phyloP scores from a whole-genome alignment of 2,329 filamentous ascomycete species.

The Penicillium psychrosexuale region DNA sequence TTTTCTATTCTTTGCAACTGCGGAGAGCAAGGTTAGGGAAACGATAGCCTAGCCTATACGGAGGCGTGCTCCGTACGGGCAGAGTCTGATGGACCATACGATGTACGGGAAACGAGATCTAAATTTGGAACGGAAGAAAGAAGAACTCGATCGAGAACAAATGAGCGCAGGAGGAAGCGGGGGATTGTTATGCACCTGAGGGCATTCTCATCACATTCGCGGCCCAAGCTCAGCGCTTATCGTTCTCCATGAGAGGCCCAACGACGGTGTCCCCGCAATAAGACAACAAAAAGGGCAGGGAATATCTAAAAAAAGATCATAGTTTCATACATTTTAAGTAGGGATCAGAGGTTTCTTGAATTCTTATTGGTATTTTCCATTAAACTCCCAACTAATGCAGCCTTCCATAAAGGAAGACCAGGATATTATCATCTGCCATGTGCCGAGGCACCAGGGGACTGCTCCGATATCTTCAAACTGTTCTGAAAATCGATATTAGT shows the following conservation, averaged over 20 bases:
- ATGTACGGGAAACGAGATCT: slow-evolving; percentile 7
- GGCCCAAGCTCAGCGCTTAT: slow-evolving; percentile 32
- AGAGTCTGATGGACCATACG: slow-evolving; percentile 4
- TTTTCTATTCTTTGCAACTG: slow-evolving; percentile 31
- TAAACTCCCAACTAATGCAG: slow-evolving; percentile 19
- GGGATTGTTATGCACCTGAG: slow-evolving; percentile 27
- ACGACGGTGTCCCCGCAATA: slow-evolving; percentile 13
- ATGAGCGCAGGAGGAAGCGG: slow-evolving; percentile 18
- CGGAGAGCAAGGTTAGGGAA: slow-evolving; percentile 19
- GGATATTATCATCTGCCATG: slow-evolving; percentile 6
- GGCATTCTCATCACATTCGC: slow-evolving; percentile 32
- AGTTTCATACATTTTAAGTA: not conserved
- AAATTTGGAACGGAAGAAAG: slow-evolving; percentile 26
- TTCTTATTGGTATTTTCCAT: not conserved
- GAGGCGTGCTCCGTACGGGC: slow-evolving; percentile 15
- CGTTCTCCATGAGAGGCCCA: slow-evolving; percentile 20
- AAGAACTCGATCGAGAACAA: slow-evolving; percentile 9
- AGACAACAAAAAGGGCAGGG: slow-evolving; percentile 7
- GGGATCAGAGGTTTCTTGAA: not conserved
- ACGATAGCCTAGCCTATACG: slow-evolving; percentile 10
- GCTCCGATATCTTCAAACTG: not conserved
- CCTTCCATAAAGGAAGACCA: slow-evolving; percentile 5
- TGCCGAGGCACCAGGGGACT: slow-evolving; percentile 1
- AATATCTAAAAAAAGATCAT: not conserved
- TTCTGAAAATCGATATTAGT: slow-evolving; percentile 20